Percentiles rank a stretch among this genome's conserved stretches.
These are phyloP conservation scores for Alnus rubra DNA, from an alignment of 306 rosid genomes.

Conservation along the genomic window DNA sequence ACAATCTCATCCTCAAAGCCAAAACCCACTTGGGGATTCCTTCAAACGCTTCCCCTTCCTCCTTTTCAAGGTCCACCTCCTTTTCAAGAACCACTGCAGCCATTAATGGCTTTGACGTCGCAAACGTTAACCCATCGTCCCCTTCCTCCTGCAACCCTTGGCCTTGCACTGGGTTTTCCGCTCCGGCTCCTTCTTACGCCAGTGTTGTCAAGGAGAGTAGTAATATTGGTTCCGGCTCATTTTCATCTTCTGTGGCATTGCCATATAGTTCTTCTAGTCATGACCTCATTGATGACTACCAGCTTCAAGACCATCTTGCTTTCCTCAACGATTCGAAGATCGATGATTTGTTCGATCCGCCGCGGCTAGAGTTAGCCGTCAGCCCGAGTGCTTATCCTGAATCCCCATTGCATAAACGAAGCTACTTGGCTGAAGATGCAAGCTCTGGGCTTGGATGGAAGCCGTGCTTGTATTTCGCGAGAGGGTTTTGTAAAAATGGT, in stretches of 20 bases:
- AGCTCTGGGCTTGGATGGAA: constrained; percentile 61
- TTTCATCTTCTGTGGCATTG: constrained; percentile 24
- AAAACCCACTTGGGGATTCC: constrained; percentile 58
- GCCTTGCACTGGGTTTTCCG: constrained; percentile 52
- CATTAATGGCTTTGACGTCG: constrained; percentile 50
- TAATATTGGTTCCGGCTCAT: constrained; percentile 49
- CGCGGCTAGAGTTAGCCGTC: constrained; percentile 45
- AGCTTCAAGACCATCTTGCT: constrained; percentile 67
- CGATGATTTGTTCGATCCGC: constrained; percentile 67
- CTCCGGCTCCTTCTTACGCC: constrained; percentile 54
- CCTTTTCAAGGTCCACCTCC: constrained; percentile 31
- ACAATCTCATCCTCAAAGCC: constrained; percentile 52
- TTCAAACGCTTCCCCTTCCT: constrained; percentile 23
- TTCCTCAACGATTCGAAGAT: constrained; percentile 66
- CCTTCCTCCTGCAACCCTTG: constrained; percentile 50
- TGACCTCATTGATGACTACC: constrained; percentile 71
- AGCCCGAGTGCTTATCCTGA: constrained; percentile 52
- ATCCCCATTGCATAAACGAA: constrained; percentile 65
- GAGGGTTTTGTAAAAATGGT: constrained; percentile 93
- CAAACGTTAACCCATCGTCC: constrained; percentile 50
- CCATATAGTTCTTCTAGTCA: constrained; percentile 18
- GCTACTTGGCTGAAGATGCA: constrained; percentile 82
- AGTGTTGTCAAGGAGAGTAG: constrained; percentile 17
- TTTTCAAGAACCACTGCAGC: constrained; percentile 18
- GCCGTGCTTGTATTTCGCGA: constrained; percentile 87